Percentiles rank a stretch among this genome's conserved stretches.
phyloP scores from a whole-genome alignment of 495 filamentous ascomycete species.

The Cercophora sp. region DNA sequence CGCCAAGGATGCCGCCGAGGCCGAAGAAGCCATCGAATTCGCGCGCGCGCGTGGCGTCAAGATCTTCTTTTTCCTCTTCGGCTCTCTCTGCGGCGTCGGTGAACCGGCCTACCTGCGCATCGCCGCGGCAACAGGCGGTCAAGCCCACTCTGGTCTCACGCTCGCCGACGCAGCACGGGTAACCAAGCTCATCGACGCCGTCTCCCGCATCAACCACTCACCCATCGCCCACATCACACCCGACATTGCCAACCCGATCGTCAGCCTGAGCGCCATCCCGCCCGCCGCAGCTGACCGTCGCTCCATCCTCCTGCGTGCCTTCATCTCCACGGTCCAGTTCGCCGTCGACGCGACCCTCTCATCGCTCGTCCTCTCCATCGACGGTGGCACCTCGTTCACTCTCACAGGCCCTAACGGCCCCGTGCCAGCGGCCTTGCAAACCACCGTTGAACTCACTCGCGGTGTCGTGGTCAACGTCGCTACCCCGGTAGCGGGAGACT shows the following conservation, averaged over 20 bases:
- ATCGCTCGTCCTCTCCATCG: neutral
- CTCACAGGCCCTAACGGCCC: constrained; percentile 2
- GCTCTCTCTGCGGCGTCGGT: constrained; percentile 1
- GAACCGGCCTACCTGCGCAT: constrained; percentile 2
- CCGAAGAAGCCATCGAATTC: neutral
- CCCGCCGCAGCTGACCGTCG: neutral
- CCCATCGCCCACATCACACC: neutral
- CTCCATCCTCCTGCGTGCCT: neutral
- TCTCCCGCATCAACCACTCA: neutral
- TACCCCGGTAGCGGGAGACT: neutral
- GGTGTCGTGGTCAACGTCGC: neutral
- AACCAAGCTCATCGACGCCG: neutral
- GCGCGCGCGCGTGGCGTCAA: neutral
- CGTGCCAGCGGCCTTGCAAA: neutral
- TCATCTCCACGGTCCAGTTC: neutral
- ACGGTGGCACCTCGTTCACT: neutral
- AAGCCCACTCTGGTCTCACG: neutral
- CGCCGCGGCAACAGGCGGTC: neutral
- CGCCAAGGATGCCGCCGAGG: constrained; percentile 2
- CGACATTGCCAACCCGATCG: neutral
- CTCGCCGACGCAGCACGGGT: neutral
- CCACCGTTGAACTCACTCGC: neutral
- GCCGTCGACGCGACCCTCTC: neutral
- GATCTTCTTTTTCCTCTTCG: constrained; percentile 8
- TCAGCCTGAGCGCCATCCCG: neutral